A percentile compares a stretch with the other conserved stretches of the same genome.
Conservation (phyloP, 208 protist species). For the Zelonia costaricensis region DNA sequence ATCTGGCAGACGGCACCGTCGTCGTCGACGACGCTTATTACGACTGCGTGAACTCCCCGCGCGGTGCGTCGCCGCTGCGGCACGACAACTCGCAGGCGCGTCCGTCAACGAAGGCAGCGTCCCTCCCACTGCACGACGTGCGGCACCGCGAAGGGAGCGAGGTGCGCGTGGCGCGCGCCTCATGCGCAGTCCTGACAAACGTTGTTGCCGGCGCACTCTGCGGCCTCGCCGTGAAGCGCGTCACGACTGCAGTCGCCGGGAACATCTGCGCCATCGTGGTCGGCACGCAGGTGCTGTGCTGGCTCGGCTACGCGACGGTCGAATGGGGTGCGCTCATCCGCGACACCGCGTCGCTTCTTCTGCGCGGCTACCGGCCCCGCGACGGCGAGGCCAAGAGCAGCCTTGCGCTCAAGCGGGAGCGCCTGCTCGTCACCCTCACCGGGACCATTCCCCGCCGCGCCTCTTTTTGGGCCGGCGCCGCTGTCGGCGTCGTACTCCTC, state of each 20-base stretch:
- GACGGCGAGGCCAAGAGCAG: constrained; percentile 1
- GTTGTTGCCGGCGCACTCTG: constrained; percentile 23
- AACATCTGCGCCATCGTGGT: constrained; percentile 32
- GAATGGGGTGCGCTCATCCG: constrained; percentile 44
- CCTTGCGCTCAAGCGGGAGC: constrained; percentile 20
- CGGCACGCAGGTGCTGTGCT: constrained; percentile 49
- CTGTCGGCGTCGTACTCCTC: constrained; percentile 25
- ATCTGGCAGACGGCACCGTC: background rate
- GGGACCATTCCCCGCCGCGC: constrained; percentile 37
- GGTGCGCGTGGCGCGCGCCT: constrained; percentile 19
- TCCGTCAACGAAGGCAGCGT: background rate
- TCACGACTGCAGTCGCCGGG: constrained; percentile 15
- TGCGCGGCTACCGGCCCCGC: constrained; percentile 22
- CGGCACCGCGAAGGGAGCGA: background rate
- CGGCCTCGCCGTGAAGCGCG: constrained; percentile 23
- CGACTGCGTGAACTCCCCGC: constrained; percentile 11
- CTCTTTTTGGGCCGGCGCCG: constrained; percentile 50
- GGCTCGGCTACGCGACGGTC: constrained; percentile 63
- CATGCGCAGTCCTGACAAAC: constrained; percentile 33
- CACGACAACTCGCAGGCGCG: constrained; percentile 11
- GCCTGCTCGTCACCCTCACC: constrained; percentile 33
- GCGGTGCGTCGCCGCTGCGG: background rate
- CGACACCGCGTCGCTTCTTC: constrained; percentile 29
- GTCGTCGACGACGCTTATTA: background rate
- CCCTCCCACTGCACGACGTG: constrained; percentile 1